phyloP scores from a whole-genome alignment of 2,329 filamentous ascomycete genomes.

The Bipolaris victoriae region DNA sequence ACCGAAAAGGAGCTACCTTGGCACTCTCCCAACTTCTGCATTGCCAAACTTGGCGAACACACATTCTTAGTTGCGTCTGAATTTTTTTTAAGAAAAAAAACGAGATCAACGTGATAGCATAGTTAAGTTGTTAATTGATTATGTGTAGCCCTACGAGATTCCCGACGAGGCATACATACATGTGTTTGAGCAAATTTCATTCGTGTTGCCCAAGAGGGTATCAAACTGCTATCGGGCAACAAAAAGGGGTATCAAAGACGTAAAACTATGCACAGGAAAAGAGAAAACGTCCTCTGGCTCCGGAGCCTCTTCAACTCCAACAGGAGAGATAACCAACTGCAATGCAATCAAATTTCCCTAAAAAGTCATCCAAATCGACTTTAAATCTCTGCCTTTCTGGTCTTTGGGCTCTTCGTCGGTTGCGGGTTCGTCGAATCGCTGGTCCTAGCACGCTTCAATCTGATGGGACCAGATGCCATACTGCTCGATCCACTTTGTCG shows the following conservation, averaged over 20 bases:
- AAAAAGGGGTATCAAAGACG: constrained; percentile 9
- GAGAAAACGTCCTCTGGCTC: background rate
- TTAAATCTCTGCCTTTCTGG: background rate
- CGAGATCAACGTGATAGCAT: background rate
- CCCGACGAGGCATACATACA: background rate
- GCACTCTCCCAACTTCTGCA: background rate
- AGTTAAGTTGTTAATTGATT: too few species aligned
- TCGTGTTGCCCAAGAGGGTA: background rate
- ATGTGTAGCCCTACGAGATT: too few species aligned
- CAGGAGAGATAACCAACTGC: background rate
- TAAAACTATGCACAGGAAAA: constrained; percentile 2
- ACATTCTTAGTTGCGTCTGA: background rate
- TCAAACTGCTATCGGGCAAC: background rate
- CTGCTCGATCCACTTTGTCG: constrained; percentile 21
- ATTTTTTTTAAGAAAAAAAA: background rate
- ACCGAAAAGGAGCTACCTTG: background rate
- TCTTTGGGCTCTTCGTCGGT: constrained; percentile 11
- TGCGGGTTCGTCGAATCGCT: constrained; percentile 11
- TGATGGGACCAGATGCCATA: constrained; percentile 18
- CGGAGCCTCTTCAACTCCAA: background rate
- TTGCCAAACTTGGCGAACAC: background rate
- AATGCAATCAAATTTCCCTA: background rate
- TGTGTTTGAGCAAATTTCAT: background rate
- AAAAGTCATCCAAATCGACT: background rate
- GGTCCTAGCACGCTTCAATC: constrained; percentile 26